phyloP scores from a whole-genome alignment of 2,329 filamentous ascomycete genomes.

The Nannizziopsis barbatae region DNA sequence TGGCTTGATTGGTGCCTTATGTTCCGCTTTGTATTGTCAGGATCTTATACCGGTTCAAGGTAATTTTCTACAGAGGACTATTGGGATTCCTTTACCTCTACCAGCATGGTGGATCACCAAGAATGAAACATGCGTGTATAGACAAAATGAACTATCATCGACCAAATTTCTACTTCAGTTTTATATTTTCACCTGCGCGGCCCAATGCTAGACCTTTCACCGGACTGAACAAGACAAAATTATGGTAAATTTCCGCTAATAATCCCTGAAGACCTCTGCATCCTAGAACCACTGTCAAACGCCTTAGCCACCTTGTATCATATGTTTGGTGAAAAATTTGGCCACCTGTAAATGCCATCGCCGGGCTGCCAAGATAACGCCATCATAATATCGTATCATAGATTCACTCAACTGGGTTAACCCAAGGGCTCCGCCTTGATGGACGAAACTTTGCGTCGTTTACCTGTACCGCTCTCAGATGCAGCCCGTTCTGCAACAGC shows the following conservation, averaged over 20 bases:
- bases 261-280: neutral
- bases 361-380: slow-evolving; percentile 1
- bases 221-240: neutral
- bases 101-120: slow-evolving; percentile 6
- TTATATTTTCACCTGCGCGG: neutral
- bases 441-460: slow-evolving; percentile 12
- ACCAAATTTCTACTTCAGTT: neutral
- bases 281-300: neutral
- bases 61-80: neutral
- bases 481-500: slow-evolving; percentile 1
- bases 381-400: neutral
- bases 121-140: slow-evolving; percentile 8
- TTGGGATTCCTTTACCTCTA: neutral
- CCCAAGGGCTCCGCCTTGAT: neutral
- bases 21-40: neutral
- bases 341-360: neutral
- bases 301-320: neutral
- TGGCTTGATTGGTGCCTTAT: neutral
- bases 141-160: slow-evolving; percentile 4
- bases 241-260: neutral
- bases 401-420: neutral
- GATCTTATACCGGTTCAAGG: neutral
- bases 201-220: neutral
- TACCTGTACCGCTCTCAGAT: slow-evolving; percentile 8
- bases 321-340: neutral